Percentiles rank a stretch among this genome's conserved stretches.
Conservation (phyloP, 768 basidiomycete genomes). For the Macrolepiota albuminosa region DNA sequence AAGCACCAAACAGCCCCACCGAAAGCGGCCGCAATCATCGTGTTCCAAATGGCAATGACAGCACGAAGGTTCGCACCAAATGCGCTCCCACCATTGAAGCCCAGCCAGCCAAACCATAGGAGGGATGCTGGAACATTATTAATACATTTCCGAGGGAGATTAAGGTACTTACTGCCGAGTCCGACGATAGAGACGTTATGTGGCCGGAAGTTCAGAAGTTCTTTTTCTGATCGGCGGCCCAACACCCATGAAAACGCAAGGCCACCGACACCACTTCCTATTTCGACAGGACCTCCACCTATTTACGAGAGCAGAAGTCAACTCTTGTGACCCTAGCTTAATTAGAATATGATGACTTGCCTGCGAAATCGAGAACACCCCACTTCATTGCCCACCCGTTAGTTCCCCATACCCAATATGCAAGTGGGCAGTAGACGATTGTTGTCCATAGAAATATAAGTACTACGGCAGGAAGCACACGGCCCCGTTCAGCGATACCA, state of each 20-base stretch:
- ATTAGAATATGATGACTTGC: slow-evolving; percentile 27
- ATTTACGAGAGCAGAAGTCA: neutral
- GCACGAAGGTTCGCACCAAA: slow-evolving; percentile 87
- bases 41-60: slow-evolving; percentile 82
- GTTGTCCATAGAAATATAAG: slow-evolving; percentile 85
- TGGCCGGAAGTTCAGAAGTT: slow-evolving; percentile 76
- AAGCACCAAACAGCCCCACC: slow-evolving; percentile 82
- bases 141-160: neutral
- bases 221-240: slow-evolving; percentile 70
- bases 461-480: slow-evolving; percentile 76
- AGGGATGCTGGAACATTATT: slow-evolving; percentile 45
- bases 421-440: slow-evolving; percentile 83
- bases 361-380: slow-evolving; percentile 88
- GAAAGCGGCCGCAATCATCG: slow-evolving; percentile 80
- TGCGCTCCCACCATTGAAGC: slow-evolving; percentile 90
- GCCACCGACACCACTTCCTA: slow-evolving; percentile 79
- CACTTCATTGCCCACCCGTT: slow-evolving; percentile 84
- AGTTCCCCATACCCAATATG: slow-evolving; percentile 77
- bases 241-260: slow-evolving; percentile 86
- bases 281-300: slow-evolving; percentile 88
- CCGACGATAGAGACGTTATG: slow-evolving; percentile 84
- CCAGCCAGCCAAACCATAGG: slow-evolving; percentile 85
- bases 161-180: slow-evolving; percentile 54
- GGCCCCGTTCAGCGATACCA: slow-evolving; percentile 82
- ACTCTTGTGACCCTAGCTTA: neutral